Conservation (phyloP, 2,329 filamentous ascomycete genomes). For the Blumeria hordei region DNA sequence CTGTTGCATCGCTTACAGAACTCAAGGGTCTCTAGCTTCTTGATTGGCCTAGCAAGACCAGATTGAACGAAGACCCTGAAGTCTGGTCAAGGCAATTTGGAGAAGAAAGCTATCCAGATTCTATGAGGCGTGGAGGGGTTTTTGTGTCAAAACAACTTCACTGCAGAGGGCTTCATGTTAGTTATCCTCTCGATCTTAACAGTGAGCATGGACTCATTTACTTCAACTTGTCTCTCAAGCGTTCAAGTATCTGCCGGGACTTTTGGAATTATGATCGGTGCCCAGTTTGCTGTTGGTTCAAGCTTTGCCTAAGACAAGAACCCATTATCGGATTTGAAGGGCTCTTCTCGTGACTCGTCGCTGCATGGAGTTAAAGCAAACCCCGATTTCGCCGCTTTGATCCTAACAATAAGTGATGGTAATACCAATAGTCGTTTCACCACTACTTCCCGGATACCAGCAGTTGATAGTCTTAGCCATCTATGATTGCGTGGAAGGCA, state of each 20-base stretch:
- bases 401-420: not conserved
- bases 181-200: not conserved
- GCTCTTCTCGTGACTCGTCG: slow-evolving; percentile 5
- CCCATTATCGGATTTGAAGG: slow-evolving; percentile 1
- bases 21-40: too few relatives aligned
- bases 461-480: not conserved
- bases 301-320: not conserved
- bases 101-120: too few relatives aligned
- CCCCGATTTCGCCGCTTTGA: not conserved
- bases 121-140: too few relatives aligned
- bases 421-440: too few relatives aligned
- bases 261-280: not conserved
- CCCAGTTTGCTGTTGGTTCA: not conserved
- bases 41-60: not conserved
- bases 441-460: not conserved
- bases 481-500: not conserved
- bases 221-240: not conserved
- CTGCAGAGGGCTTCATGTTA: not conserved
- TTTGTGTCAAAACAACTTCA: not conserved
- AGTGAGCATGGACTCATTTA: not conserved
- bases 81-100: not conserved
- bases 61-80: not conserved
- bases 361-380: not conserved
- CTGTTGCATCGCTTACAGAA: not conserved
- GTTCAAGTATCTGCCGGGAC: not conserved